phyloP scores from a whole-genome alignment of 108 stramenopile genomes.

The Fragilariopsis cylindrus region DNA sequence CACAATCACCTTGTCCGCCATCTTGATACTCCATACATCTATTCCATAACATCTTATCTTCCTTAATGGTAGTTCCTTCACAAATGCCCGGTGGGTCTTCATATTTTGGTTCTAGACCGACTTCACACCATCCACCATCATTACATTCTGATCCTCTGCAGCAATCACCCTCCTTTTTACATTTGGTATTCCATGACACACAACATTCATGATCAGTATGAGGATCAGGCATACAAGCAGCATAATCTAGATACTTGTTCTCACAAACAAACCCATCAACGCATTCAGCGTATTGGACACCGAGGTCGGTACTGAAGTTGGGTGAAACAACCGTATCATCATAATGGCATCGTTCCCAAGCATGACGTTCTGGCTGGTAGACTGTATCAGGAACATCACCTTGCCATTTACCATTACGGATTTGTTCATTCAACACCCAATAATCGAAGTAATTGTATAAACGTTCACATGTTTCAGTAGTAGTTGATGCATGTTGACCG shows the following conservation, averaged over 20 bases:
- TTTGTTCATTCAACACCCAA: neutral
- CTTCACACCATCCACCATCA: neutral
- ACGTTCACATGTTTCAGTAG: neutral
- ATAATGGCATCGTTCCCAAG: neutral
- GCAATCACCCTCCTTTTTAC: constrained; percentile 5
- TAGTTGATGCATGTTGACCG: neutral
- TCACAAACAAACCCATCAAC: neutral
- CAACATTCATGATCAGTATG: constrained; percentile 3
- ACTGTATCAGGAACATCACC: neutral
- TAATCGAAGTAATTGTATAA: neutral
- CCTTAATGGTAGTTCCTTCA: neutral
- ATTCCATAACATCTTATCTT: neutral
- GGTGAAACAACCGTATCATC: neutral
- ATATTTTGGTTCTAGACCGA: neutral
- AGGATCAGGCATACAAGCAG: constrained; percentile 1
- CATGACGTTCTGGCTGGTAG: neutral
- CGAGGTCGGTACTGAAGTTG: neutral
- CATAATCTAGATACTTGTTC: neutral
- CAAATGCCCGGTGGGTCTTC: constrained; percentile 14
- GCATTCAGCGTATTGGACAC: constrained; percentile 3
- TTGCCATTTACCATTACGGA: neutral
- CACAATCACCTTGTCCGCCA: neutral
- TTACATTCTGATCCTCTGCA: constrained; percentile 13
- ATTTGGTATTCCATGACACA: constrained; percentile 13
- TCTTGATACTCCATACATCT: neutral